phyloP scores from a whole-genome alignment of 345 rosid species.

The Isatis tinctoria region DNA sequence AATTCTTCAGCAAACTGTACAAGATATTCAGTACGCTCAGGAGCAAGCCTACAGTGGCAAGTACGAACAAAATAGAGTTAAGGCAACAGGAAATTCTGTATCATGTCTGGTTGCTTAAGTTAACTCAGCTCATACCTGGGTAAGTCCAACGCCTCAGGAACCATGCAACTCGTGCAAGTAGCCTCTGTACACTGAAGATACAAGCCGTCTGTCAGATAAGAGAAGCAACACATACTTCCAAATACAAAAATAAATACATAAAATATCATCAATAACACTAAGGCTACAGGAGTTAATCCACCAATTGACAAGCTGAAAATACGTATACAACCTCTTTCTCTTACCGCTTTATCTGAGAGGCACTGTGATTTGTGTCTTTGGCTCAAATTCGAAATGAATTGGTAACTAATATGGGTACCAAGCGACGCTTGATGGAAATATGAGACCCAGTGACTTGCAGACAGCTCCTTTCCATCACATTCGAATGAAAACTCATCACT shows the following conservation, averaged over 20 bases:
- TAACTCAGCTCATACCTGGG: slow-evolving; percentile 47
- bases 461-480: slow-evolving; percentile 44
- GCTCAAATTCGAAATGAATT: slow-evolving; percentile 48
- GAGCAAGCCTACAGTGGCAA: slow-evolving; percentile 66
- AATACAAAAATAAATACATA: neutral
- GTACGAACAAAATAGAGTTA: slow-evolving; percentile 14
- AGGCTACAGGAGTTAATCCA: slow-evolving; percentile 4
- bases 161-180: slow-evolving; percentile 33
- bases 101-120: slow-evolving; percentile 11
- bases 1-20: slow-evolving; percentile 55
- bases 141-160: slow-evolving; percentile 32
- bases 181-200: slow-evolving; percentile 41
- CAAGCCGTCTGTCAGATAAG: slow-evolving; percentile 21
- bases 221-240: slow-evolving; percentile 2
- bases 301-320: slow-evolving; percentile 13
- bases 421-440: slow-evolving; percentile 95
- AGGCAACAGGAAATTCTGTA: slow-evolving; percentile 10
- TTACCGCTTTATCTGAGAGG: slow-evolving; percentile 45
- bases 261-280: slow-evolving; percentile 1
- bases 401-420: slow-evolving; percentile 65
- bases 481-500: slow-evolving; percentile 40
- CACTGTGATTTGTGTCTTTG: slow-evolving; percentile 31
- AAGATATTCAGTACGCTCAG: slow-evolving; percentile 61
- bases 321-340: neutral
- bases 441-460: slow-evolving; percentile 88